These are phyloP conservation scores for Apostasia shenzhenica DNA, from an alignment of 106 monocot species.

Conservation along the genomic window DNA sequence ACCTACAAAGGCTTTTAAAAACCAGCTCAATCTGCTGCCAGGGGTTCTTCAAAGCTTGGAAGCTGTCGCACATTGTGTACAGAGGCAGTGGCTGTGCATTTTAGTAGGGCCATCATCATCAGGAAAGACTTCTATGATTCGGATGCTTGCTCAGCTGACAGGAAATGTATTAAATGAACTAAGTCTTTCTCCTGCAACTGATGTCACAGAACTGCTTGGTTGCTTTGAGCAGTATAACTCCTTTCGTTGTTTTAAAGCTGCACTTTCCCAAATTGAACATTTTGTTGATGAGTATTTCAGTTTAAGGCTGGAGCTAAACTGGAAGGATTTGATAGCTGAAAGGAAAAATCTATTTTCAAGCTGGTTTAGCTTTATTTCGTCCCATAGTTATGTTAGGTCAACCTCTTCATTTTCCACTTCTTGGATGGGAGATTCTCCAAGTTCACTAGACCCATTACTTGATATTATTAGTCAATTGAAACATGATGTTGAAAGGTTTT, in stretches of 20 bases:
- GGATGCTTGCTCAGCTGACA: conserved; percentile 72
- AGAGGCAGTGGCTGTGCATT: conserved; percentile 77
- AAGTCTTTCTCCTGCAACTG: conserved; percentile 87
- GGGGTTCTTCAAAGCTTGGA: conserved; percentile 46
- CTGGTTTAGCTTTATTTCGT: conserved; percentile 61
- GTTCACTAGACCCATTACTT: conserved; percentile 33
- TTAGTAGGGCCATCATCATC: conserved; percentile 81
- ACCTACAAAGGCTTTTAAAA: conserved; percentile 37
- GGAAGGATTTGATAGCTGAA: conserved; percentile 43
- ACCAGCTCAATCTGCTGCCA: conserved; percentile 49
- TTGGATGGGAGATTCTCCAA: conserved; percentile 17
- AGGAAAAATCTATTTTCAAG: conserved; percentile 47
- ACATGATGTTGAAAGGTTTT: conserved; percentile 41
- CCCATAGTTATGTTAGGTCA: conserved; percentile 12
- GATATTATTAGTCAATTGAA: conserved; percentile 71
- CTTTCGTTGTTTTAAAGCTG: conserved; percentile 36
- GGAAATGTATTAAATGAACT: conserved; percentile 78
- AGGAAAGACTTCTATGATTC: conserved; percentile 82
- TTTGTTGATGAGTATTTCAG: conserved; percentile 78
- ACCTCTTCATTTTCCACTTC: conserved; percentile 14
- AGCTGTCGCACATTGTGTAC: conserved; percentile 60
- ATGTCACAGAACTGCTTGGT: conserved; percentile 94
- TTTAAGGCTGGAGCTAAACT: conserved; percentile 26
- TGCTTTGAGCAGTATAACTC: conserved; percentile 92
- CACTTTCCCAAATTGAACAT: conserved; percentile 48